These are phyloP conservation scores for Neurospora hispaniola DNA, from an alignment of 495 filamentous ascomycete genomes.

Conservation along the genomic window DNA sequence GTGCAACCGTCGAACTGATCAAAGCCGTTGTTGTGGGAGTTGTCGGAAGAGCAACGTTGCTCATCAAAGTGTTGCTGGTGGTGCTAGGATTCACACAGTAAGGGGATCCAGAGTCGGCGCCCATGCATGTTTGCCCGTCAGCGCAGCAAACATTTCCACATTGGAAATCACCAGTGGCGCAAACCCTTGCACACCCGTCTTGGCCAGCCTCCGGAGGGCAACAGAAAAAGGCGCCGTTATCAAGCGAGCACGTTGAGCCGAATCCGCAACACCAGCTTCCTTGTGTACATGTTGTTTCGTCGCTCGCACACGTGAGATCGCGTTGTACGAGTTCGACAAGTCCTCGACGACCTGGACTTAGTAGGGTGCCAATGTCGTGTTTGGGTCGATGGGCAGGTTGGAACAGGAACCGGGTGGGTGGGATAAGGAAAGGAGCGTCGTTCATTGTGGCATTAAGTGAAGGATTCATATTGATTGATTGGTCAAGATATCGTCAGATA, in stretches of 20 bases:
- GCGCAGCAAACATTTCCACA: constrained; percentile 17
- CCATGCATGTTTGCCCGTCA: constrained; percentile 10
- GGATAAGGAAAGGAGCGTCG: background rate
- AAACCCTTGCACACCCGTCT: constrained; percentile 9
- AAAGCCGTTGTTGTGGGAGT: background rate
- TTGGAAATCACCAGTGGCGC: constrained; percentile 15
- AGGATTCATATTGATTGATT: background rate
- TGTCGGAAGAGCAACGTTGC: background rate
- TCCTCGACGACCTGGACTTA: background rate
- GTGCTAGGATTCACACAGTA: constrained; percentile 5
- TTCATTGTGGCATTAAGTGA: background rate
- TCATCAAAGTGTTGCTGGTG: background rate
- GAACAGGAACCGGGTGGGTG: constrained; percentile 5
- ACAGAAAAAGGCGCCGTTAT: constrained; percentile 12
- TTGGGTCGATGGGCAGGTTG: constrained; percentile 2
- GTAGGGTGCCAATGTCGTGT: constrained; percentile 1
- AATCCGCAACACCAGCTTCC: constrained; percentile 16
- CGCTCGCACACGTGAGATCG: constrained; percentile 1
- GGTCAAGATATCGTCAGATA: background rate
- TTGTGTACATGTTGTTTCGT: constrained; percentile 12
- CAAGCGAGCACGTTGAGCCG: constrained; percentile 7
- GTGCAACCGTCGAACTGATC: background rate
- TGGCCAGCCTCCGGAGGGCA: constrained; percentile 7
- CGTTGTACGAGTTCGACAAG: background rate
- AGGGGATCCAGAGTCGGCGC: constrained; percentile 3